These are phyloP conservation scores for Tripterygium wilfordii DNA, from an alignment of 177 flowering plant species.

Conservation along the genomic window DNA sequence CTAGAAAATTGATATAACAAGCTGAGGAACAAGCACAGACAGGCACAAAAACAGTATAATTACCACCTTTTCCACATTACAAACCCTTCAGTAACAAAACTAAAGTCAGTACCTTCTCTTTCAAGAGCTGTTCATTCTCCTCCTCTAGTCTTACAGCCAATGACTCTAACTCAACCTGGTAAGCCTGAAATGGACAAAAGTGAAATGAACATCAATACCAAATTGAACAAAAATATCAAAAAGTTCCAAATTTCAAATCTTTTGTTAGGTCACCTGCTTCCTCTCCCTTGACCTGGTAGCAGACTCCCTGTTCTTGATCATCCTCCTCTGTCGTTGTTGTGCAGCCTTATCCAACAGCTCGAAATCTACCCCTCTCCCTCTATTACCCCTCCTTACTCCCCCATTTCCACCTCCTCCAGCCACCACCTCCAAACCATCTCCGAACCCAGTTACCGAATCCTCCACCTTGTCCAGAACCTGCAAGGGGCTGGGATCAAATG, in stretches of 20 bases:
- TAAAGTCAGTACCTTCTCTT: constrained; percentile 39
- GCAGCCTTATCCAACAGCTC: constrained; percentile 76
- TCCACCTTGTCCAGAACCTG: constrained; percentile 20
- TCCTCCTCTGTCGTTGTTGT: constrained; percentile 84
- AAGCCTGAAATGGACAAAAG: constrained; percentile 42
- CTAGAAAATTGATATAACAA: too few relatives aligned
- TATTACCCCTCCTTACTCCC: constrained; percentile 48
- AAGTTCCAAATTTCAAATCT: too few relatives aligned
- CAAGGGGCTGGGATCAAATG: constrained; percentile 34
- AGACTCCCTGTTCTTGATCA: constrained; percentile 95
- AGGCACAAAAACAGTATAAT: too few relatives aligned
- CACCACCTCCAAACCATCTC: constrained; percentile 30
- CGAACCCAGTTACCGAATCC: constrained; percentile 35
- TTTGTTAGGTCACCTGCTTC: constrained; percentile 91
- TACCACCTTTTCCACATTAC: too few relatives aligned
- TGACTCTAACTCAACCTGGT: constrained; percentile 71
- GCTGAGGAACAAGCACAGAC: too few relatives aligned
- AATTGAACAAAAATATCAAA: neutral
- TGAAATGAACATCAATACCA: neutral
- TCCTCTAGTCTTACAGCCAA: constrained; percentile 65
- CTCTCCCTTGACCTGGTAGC: constrained; percentile 95
- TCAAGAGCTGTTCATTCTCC: constrained; percentile 58
- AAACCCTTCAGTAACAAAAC: neutral
- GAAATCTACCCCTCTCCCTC: constrained; percentile 36
- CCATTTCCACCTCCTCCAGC: constrained; percentile 22